Evolutionary conservation across 2,329 filamentous ascomycete species (phyloP), one percentile per base, ranked within the genome.

Genomic region (Scedosporium boydii): DNA sequence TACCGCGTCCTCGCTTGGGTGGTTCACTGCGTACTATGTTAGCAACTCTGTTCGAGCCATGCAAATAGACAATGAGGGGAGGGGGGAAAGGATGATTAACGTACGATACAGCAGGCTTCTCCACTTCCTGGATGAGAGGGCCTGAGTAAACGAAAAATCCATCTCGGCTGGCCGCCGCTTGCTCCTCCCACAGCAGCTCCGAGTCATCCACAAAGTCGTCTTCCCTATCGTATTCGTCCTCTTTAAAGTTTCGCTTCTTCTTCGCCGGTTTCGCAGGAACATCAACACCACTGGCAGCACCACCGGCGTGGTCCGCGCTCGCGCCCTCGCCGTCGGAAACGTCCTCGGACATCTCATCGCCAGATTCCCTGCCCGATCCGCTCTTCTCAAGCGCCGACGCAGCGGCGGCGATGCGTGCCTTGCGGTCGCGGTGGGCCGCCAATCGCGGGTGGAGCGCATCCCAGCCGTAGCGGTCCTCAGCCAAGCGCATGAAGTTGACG

Each of bases 71-170:
- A 41, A 59, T 16, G 26, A 34, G 60, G 27, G 1, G 12, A 46
- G 41, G 44, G 23, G 12, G 34, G 26, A 10, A 27, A 9, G 34
- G 10, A 14, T 38, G 34, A 38, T 21, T 14, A 34, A 80, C 81
- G 66, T 80, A 83, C 81, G 77, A 78, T 63, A 75, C 72, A 67
- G 78, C 75, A 42, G 82, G 81, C 75, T 95, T 93, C 76, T 96
- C 89, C 23, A 88, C 90, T 74, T 96, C 92, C 4, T 89, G 89
- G 23, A 98, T 84, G 57, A 99, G 79, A 7, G 93, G 93, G 3
- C 95, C 95, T 64, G 91, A 96, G 75, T 97, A 99, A 1, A 99
- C 95, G 72, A 98, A 99, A 78, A 98, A 99, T 1, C 95, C 95
- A 72, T 98, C 95, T 68, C 93, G 91, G 67, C 91, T 93, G 57